Percentiles rank a stretch among this genome's conserved stretches.
These are phyloP conservation scores for Metschnikowia cubensis DNA, from an alignment of 805 yeast species.

Conservation along the genomic window DNA sequence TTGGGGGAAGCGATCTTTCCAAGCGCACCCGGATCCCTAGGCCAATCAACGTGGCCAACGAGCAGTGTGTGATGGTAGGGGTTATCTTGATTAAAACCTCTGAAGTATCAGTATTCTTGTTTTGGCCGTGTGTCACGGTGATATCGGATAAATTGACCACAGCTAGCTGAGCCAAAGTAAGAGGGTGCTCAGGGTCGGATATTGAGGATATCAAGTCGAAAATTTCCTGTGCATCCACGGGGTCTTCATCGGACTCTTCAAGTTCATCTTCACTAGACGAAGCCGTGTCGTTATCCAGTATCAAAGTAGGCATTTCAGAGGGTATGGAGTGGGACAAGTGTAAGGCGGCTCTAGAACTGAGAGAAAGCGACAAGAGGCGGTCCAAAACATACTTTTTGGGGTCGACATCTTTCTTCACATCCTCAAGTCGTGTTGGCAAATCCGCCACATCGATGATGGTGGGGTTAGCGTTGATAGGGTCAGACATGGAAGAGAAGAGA, in stretches of 20 bases:
- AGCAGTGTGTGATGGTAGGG: conserved; percentile 97
- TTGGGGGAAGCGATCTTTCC: conserved; percentile 81
- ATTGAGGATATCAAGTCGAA: conserved; percentile 19
- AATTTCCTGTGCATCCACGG: conserved; percentile 84
- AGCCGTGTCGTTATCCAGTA: conserved; percentile 20
- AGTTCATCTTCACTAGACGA: conserved; percentile 15
- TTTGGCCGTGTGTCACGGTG: conserved; percentile 54
- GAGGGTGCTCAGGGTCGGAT: conserved; percentile 93
- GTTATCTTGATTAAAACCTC: conserved; percentile 81
- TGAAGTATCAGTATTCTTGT: conserved; percentile 47
- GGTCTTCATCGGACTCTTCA: conserved; percentile 42
- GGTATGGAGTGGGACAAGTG: conserved; percentile 2
- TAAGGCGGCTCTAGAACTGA: neutral
- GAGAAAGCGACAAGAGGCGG: conserved; percentile 33
- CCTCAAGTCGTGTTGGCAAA: conserved; percentile 62
- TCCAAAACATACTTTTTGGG: conserved; percentile 21
- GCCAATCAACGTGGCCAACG: conserved; percentile 93
- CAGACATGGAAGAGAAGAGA: conserved; percentile 51
- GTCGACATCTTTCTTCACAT: conserved; percentile 8
- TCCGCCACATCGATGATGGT: conserved; percentile 69
- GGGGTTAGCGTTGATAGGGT: conserved; percentile 89
- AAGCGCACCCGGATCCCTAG: conserved; percentile 89
- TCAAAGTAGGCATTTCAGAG: conserved; percentile 24
- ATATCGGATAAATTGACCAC: conserved; percentile 88
- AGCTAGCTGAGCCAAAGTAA: conserved; percentile 88